phyloP scores from a whole-genome alignment of 2,329 filamentous ascomycete species.

The Raffaelea ambrosiae region DNA sequence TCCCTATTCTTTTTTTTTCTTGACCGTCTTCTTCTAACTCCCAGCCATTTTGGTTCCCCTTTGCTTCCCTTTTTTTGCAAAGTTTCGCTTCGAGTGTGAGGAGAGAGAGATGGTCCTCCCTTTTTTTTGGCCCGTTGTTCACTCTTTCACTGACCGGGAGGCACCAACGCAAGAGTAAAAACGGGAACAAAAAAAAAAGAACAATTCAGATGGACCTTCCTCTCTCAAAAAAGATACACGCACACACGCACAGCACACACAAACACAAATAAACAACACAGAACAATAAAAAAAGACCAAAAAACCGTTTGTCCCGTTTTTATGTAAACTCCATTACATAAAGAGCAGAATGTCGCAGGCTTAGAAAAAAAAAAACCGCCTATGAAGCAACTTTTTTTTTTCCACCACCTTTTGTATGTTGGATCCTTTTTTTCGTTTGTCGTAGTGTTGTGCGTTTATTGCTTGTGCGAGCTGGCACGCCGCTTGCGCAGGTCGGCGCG shows the following conservation, averaged over 20 bases:
- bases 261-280: not conserved
- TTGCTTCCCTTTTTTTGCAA: not conserved
- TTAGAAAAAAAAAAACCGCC: not conserved
- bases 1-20: too few relatives aligned
- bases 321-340: too few relatives aligned
- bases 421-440: not conserved
- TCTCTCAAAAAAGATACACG: not conserved
- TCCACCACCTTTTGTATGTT: not conserved
- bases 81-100: too few relatives aligned
- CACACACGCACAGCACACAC: not conserved
- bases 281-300: not conserved
- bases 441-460: slow-evolving; percentile 35
- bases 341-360: not conserved
- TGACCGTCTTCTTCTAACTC: not conserved
- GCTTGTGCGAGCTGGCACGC: slow-evolving; percentile 84
- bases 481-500: slow-evolving; percentile 95
- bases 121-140: too few relatives aligned
- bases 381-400: not conserved
- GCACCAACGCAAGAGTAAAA: too few relatives aligned
- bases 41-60: not conserved
- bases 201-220: slow-evolving; percentile 2
- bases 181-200: slow-evolving; percentile 2
- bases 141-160: too few relatives aligned
- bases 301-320: not conserved
- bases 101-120: too few relatives aligned